phyloP scores from a whole-genome alignment of 306 rosid genomes.

The Boehmeria nivea region DNA sequence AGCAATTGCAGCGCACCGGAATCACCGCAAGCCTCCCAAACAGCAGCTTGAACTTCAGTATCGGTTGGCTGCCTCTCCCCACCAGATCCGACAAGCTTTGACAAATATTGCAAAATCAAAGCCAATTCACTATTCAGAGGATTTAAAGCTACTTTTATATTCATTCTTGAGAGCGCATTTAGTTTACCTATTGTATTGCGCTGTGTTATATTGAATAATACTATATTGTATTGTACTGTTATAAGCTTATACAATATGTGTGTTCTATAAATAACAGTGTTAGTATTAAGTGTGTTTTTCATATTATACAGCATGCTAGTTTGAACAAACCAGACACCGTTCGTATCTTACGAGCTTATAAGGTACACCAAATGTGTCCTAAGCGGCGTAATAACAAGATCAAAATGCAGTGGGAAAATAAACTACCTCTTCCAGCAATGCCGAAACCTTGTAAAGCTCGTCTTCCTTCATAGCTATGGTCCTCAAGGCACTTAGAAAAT shows the following conservation, averaged over 20 bases:
- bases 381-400: no score
- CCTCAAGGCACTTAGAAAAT: conserved; percentile 68
- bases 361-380: no score
- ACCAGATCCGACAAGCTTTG: conserved; percentile 67
- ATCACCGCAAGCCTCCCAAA: conserved; percentile 97
- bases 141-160: neutral
- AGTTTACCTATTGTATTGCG: no score
- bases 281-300: no score
- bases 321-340: no score
- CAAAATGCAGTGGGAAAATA: conserved; percentile 4
- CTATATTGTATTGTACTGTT: no score
- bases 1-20: conserved; percentile 90
- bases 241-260: no score
- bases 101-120: conserved; percentile 14
- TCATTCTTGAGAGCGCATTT: no score
- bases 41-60: conserved; percentile 72
- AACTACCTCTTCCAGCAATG: conserved; percentile 78
- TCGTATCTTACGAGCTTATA: no score
- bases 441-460: conserved; percentile 71
- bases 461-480: conserved; percentile 83
- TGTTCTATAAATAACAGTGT: no score
- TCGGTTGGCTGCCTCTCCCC: conserved; percentile 63
- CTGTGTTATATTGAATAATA: no score
- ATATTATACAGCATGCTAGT: no score
- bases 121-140: neutral